A percentile compares a stretch with the other conserved stretches of the same genome.
Conservation (phyloP, 2,329 filamentous ascomycete genomes). For the Fusarium scirpi region DNA sequence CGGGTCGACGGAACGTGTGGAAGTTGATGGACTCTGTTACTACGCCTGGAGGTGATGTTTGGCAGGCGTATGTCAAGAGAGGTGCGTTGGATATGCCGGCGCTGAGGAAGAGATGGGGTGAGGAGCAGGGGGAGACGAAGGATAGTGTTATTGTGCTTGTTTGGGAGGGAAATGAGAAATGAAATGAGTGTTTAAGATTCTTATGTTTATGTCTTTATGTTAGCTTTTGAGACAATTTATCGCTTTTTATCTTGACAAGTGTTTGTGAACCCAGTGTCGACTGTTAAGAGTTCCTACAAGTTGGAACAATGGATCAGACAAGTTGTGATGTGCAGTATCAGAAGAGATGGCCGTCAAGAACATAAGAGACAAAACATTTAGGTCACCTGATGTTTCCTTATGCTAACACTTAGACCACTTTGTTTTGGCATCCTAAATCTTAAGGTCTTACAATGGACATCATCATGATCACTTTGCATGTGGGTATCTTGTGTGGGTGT, state of each 20-base stretch:
- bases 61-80: constrained; percentile 61
- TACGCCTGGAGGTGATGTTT: constrained; percentile 54
- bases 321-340: no score
- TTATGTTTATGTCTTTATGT: constrained; percentile 28
- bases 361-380: background rate
- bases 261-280: no score
- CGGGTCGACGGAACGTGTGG: constrained; percentile 56
- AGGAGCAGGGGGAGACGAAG: constrained; percentile 12
- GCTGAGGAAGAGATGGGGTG: constrained; percentile 34
- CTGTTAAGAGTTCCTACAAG: no score
- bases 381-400: background rate
- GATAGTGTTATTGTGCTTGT: constrained; percentile 47
- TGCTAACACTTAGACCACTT: background rate
- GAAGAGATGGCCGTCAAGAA: background rate
- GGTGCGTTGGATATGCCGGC: constrained; percentile 27
- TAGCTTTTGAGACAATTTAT: background rate
- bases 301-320: no score
- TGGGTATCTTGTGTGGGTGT: background rate
- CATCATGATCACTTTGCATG: background rate
- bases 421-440: background rate
- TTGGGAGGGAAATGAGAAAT: constrained; percentile 41
- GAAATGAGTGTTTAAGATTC: constrained; percentile 26
- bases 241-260: background rate
- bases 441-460: background rate
- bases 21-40: constrained; percentile 55